Percentiles rank a stretch among this genome's conserved stretches.
Evolutionary conservation across 768 basidiomycete genomes (phyloP).

Genomic region (Leccinum arenicola): DNA sequence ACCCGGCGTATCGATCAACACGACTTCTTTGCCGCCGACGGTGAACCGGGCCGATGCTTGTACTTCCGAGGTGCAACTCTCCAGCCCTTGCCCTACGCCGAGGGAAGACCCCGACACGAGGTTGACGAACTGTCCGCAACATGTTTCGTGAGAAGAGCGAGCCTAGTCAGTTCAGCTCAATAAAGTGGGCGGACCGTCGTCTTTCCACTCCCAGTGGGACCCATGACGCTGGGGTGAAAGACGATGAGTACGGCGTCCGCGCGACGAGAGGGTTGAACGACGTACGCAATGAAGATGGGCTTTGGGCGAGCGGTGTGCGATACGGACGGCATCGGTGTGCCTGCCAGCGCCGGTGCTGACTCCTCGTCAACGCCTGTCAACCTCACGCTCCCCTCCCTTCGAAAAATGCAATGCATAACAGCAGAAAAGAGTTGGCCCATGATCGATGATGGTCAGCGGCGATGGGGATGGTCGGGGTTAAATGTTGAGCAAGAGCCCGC

Average conservation of each 20-base stretch:
- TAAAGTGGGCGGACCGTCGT: constrained; percentile 24
- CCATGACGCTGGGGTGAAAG: constrained; percentile 23
- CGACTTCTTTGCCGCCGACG: constrained; percentile 34
- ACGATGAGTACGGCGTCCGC: constrained; percentile 2
- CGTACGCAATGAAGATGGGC: constrained; percentile 29
- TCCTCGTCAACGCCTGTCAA: constrained; percentile 20
- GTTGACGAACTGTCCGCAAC: constrained; percentile 33
- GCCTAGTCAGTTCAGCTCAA: neutral
- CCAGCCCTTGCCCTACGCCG: constrained; percentile 30
- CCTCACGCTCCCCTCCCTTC: constrained; percentile 9
- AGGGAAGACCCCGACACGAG: constrained; percentile 27
- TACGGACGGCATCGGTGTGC: neutral
- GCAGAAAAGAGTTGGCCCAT: constrained; percentile 24
- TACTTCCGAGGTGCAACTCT: constrained; percentile 34
- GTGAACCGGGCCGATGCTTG: constrained; percentile 27
- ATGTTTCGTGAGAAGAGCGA: neutral
- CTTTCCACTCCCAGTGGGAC: constrained; percentile 31
- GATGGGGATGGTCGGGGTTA: constrained; percentile 9
- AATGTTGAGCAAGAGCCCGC: neutral
- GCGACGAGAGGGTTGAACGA: neutral
- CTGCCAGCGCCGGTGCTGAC: constrained; percentile 1
- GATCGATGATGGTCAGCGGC: constrained; percentile 4
- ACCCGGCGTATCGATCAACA: constrained; percentile 61
- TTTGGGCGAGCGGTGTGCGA: constrained; percentile 4
- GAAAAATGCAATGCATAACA: constrained; percentile 2